Percentiles rank a stretch among this genome's conserved stretches.
Evolutionary conservation across 192 early-diverging fungal species (phyloP).

Genomic region (Coemansia asiatica): DNA sequence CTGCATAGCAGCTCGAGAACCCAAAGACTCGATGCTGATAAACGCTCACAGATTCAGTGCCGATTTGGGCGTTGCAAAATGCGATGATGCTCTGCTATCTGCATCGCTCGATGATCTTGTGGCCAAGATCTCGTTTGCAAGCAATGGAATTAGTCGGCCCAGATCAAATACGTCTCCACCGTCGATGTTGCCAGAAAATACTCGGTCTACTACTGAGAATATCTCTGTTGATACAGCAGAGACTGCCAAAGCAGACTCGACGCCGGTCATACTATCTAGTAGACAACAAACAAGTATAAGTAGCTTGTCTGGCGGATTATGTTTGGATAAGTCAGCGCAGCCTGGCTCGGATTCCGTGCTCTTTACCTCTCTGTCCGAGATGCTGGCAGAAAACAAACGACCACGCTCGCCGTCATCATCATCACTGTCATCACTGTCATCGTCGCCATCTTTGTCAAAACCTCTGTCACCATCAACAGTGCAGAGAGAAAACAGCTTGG

Average conservation of each 20-base stretch:
- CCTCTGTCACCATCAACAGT: background rate
- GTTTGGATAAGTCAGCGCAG: background rate
- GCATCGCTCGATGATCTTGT: background rate
- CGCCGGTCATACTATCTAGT: background rate
- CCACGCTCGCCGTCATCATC: background rate
- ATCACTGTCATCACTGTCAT: background rate
- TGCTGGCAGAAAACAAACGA: background rate
- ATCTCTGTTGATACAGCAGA: slow-evolving; percentile 7
- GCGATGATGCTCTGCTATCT: background rate
- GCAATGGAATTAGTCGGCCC: background rate
- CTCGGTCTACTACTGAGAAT: slow-evolving; percentile 8
- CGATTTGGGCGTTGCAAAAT: background rate
- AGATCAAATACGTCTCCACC: slow-evolving; percentile 8
- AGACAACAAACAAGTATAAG: background rate
- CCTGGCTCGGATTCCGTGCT: background rate
- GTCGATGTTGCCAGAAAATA: slow-evolving; percentile 33
- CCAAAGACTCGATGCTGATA: slow-evolving; percentile 23
- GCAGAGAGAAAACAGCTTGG: background rate
- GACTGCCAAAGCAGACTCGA: slow-evolving; percentile 6
- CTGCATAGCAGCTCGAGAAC: background rate
- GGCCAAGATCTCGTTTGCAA: background rate
- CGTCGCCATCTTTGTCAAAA: background rate
- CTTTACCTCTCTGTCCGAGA: background rate
- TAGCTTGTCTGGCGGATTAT: background rate
- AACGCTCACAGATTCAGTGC: slow-evolving; percentile 12